phyloP scores from a whole-genome alignment of 805 yeast species.

The Metschnikowia hibisci region DNA sequence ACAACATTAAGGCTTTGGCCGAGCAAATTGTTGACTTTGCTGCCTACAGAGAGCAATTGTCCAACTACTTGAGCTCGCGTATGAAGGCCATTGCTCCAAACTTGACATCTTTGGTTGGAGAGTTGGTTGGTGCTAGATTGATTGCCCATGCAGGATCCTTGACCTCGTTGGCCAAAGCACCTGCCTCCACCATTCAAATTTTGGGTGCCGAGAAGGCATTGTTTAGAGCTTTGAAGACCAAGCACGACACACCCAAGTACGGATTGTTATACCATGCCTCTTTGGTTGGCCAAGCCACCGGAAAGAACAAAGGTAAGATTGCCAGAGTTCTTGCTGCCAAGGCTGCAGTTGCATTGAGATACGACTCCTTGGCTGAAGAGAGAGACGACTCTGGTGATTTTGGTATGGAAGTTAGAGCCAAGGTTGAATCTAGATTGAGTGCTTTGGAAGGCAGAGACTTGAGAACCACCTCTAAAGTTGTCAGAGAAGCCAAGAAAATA shows the following conservation, averaged over 20 bases:
- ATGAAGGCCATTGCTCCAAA: conserved; percentile 99
- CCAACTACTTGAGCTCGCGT: conserved; percentile 85
- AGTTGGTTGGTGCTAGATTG: conserved; percentile 97
- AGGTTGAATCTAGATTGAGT: conserved; percentile 91
- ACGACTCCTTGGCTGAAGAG: conserved; percentile 95
- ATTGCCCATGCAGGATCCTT: conserved; percentile 98
- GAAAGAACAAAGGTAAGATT: conserved; percentile 97
- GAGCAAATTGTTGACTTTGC: conserved; percentile 95
- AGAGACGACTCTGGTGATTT: conserved; percentile 93
- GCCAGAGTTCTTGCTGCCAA: conserved; percentile 98
- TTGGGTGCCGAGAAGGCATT: conserved; percentile 97
- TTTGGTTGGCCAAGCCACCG: conserved; percentile 87
- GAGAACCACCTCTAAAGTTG: conserved; percentile 81
- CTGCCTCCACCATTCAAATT: conserved; percentile 98
- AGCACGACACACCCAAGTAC: conserved; percentile 95
- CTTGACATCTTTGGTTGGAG: conserved; percentile 94
- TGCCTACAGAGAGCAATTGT: conserved; percentile 92
- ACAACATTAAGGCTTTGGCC: conserved; percentile 85
- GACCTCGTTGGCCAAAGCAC: conserved; percentile 94
- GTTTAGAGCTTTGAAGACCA: conserved; percentile 93
- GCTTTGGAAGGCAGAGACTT: conserved; percentile 95
- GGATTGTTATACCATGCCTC: conserved; percentile 95
- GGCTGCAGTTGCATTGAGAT: conserved; percentile 95
- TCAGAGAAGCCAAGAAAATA: conserved; percentile 79
- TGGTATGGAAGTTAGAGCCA: conserved; percentile 86